phyloP scores from a whole-genome alignment of 2,329 filamentous ascomycete species.

The Microcyclospora pomicola region DNA sequence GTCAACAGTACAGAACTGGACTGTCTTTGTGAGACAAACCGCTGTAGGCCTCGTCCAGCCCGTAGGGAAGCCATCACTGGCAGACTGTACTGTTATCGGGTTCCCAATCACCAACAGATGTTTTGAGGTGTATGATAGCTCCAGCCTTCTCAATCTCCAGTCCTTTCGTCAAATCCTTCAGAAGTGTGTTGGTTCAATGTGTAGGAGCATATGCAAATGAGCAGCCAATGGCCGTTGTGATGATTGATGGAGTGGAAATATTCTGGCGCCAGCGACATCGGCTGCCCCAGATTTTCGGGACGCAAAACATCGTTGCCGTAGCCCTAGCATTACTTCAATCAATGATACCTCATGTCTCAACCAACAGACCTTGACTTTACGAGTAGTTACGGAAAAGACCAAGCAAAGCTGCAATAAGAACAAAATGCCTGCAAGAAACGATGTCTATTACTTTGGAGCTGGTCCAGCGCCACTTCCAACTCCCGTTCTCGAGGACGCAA shows the following conservation, averaged over 20 bases:
- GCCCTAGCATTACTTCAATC: too few species aligned
- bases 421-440: constrained; percentile 55
- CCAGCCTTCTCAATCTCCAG: too few species aligned
- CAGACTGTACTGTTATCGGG: too few species aligned
- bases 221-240: neutral
- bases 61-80: constrained; percentile 8
- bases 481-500: constrained; percentile 61
- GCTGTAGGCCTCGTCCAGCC: constrained; percentile 9
- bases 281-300: neutral
- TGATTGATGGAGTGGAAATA: neutral
- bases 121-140: too few species aligned
- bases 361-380: too few species aligned
- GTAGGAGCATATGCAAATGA: neutral
- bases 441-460: constrained; percentile 78
- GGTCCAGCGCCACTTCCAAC: constrained; percentile 81
- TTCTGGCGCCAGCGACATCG: neutral
- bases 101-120: too few species aligned
- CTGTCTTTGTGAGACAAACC: constrained; percentile 5
- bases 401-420: constrained; percentile 1
- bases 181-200: too few species aligned
- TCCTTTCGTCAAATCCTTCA: too few species aligned
- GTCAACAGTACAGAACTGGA: too few species aligned
- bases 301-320: neutral
- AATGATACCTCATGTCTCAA: too few species aligned
- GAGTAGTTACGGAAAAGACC: too few species aligned